phyloP scores from a whole-genome alignment of 176 grass and related monocot genomes.

The Cenchrus fungigraminus region DNA sequence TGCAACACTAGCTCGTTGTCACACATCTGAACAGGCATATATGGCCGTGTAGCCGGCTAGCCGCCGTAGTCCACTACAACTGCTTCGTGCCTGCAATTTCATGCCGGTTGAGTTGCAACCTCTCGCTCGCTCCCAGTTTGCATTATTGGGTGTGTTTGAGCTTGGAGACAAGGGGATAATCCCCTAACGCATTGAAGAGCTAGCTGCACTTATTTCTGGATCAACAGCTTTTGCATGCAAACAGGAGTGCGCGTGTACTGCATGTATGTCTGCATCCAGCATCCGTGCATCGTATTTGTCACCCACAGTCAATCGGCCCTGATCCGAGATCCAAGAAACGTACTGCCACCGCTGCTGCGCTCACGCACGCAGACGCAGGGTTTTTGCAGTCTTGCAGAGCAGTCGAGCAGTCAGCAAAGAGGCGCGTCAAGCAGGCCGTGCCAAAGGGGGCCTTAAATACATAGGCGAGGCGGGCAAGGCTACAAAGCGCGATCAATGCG shows the following conservation, averaged over 20 bases:
- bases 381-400: background rate
- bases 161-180: background rate
- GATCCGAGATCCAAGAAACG: conserved; percentile 30
- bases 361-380: background rate
- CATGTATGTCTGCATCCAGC: too few relatives aligned
- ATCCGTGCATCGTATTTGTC: background rate
- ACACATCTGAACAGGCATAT: background rate
- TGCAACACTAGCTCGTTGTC: background rate
- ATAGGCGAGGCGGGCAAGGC: background rate
- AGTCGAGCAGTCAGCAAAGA: background rate
- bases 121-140: background rate
- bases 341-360: background rate
- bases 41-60: too few relatives aligned
- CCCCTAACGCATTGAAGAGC: conserved; percentile 10
- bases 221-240: background rate
- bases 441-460: conserved; percentile 36
- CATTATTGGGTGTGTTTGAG: background rate
- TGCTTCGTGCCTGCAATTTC: too few relatives aligned
- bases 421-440: conserved; percentile 38
- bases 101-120: background rate
- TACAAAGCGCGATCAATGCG: conserved; percentile 39
- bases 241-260: background rate
- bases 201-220: background rate
- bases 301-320: background rate
- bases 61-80: too few relatives aligned